These are phyloP conservation scores for Didymella arachidicola DNA, from an alignment of 2,329 filamentous ascomycete species.

Conservation along the genomic window DNA sequence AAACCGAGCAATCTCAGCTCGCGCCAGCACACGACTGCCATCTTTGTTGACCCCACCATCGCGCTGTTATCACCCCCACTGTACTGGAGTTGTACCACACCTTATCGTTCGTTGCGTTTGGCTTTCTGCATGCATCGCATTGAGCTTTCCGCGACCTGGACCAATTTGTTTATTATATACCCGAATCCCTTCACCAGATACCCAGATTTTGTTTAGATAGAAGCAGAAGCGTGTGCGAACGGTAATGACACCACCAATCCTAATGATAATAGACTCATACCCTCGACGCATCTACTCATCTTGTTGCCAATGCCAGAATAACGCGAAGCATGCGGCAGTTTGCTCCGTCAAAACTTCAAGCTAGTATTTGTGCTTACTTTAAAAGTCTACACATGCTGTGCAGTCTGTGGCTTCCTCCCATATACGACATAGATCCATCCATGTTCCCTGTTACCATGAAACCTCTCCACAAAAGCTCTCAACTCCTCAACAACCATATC, in stretches of 20 bases:
- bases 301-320: not conserved
- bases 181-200: slow-evolving; percentile 15
- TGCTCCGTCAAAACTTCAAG: too few species aligned
- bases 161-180: slow-evolving; percentile 19
- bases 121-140: not conserved
- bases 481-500: not conserved
- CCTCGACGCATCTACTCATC: not conserved
- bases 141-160: slow-evolving; percentile 1
- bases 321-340: not conserved
- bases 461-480: not conserved
- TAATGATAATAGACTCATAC: slow-evolving; percentile 4
- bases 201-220: slow-evolving; percentile 6
- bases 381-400: too few species aligned
- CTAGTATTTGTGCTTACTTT: too few species aligned
- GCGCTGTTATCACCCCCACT: not conserved
- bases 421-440: not conserved
- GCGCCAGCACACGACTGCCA: not conserved
- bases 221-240: slow-evolving; percentile 7
- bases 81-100: not conserved
- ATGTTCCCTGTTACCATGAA: slow-evolving; percentile 2
- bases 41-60: not conserved
- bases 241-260: not conserved
- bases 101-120: not conserved
- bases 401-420: not conserved
- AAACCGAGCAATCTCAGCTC: slow-evolving; percentile 1